phyloP scores from a whole-genome alignment of 805 yeast species.

The Maudiozyma turicensis region DNA sequence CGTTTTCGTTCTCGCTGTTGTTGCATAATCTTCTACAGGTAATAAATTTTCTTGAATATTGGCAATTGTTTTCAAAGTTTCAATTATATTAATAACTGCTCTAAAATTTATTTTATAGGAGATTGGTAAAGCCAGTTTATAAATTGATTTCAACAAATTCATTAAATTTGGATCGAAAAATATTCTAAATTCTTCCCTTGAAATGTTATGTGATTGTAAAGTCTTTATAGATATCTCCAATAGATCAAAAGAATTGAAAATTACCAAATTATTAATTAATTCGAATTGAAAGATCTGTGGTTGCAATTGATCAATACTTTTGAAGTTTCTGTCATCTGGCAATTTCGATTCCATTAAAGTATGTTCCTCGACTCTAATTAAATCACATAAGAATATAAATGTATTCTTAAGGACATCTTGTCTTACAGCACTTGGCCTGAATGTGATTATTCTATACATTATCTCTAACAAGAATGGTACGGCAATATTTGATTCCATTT shows the following conservation, averaged over 20 bases:
- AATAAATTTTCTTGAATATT: slow-evolving; percentile 9
- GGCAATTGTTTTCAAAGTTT: slow-evolving; percentile 39
- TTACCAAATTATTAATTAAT: slow-evolving; percentile 40
- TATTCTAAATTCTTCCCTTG: background rate
- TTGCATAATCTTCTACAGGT: background rate
- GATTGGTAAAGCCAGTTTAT: slow-evolving; percentile 35
- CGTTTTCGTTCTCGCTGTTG: background rate
- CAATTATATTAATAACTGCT: slow-evolving; percentile 43
- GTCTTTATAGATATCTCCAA: slow-evolving; percentile 37
- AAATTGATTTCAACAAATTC: slow-evolving; percentile 24
- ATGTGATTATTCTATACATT: slow-evolving; percentile 44
- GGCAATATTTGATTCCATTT: slow-evolving; percentile 19
- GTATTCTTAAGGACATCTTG: slow-evolving; percentile 28
- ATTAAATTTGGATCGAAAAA: slow-evolving; percentile 16
- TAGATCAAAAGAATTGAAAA: slow-evolving; percentile 46
- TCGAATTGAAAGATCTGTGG: slow-evolving; percentile 36
- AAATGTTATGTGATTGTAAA: slow-evolving; percentile 11
- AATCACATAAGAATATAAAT: slow-evolving; percentile 22
- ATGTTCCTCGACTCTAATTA: slow-evolving; percentile 19
- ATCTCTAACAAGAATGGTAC: slow-evolving; percentile 55
- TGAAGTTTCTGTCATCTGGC: slow-evolving; percentile 6
- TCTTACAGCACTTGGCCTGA: slow-evolving; percentile 53
- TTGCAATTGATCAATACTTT: slow-evolving; percentile 15
- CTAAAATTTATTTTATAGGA: slow-evolving; percentile 42
- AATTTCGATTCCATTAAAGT: slow-evolving; percentile 18